Evolutionary conservation across 768 basidiomycete genomes (phyloP), one percentile per base, ranked within the genome.

Genomic region (Agrocybe praecox): DNA sequence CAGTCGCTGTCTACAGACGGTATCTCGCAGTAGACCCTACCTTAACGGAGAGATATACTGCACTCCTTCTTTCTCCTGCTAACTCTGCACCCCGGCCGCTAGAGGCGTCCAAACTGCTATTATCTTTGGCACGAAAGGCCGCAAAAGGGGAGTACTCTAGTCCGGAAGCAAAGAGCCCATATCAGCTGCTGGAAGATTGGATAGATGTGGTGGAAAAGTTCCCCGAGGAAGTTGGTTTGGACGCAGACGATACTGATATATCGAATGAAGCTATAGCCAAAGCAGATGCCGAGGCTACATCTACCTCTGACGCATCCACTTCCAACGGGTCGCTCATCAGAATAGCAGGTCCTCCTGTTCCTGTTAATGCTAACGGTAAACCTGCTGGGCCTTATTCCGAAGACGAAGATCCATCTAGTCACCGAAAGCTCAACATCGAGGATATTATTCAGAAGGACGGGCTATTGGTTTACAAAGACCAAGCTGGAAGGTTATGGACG

Each of bases 401-500:
- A 62, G 94, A 96, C 61, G 92, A 90, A 60, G 94, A 98, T 65
- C 88, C 94, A 0, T 71, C 78, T 12, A 91, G 81, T 67, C 60
- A 78, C 1, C 78, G 80, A 21, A 89, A 83, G 67, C 80, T 98
- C 55, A 92, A 98, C 66, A 87, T 99, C 56, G 96, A 96, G 65
- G 75, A 77, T 34, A 89, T 99, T 57, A 82, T 99, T 40, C 82
- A 82, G 24, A 84, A 87, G 59, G 95, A 98, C 62, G 97, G 97
- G 15, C 77, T 99, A 22, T 80, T 78, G 2, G 78, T 96, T 17
- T 98, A 98, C 73, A 94, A 94, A 69, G 97, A 99, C 69, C 97
- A 99, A 73, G 94, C 96, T 2, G 97, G 97, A 11, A 86, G 93
- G 49, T 73, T 99, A 24, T 99, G 96, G 96, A 90, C 94, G 6